Base-by-base conservation (phyloP, 2,329 filamentous ascomycete genomes). In the Eutypa lata region DNA sequence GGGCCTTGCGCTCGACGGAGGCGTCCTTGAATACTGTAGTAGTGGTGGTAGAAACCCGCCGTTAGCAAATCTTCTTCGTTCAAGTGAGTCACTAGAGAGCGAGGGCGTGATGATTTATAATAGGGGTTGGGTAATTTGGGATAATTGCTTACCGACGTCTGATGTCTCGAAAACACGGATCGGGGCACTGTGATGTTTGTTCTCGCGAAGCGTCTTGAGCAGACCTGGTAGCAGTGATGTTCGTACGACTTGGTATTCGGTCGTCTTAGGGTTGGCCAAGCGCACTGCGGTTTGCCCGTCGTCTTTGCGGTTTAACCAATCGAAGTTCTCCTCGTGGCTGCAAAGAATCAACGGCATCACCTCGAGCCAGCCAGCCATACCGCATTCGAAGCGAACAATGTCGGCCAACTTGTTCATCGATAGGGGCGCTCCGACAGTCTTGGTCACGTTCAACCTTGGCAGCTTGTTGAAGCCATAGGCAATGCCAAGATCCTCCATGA, bases 401-500 rank as follows among this genome's bases (percentile, higher is more conserved):
- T 99, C 95, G 56, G 82, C 82, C 40, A 99, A 87, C 75, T 97
- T 97, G 81, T 99, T 99, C 73, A 99, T 88, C 55, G 86, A 83
- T 10, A 97, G 80, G 10, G 92, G 91, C 53, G 91, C 88, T 46
- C 90, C 95, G 56, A 97, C 89, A 22, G 89, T 88, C 67, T 91
- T 92, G 71, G 87, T 91, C 8, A 92, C 91, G 66, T 93, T 91
- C 47, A 88, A 86, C 49, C 91, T 87, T 1, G 93, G 92, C 18
- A 99, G 86, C 58, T 89, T 91, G 80, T 99, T 99, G 82, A 96
- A 99, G 60, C 95, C 94, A 71, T 97, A 97, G 50, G 91, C 91
- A 59, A 99, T 94, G 40, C 91, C 94, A 19, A 95, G 87, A 68
- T 99, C 95, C 75, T 99, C 94, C 93, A 99, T 99, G 61, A 99